Percentiles rank a stretch among this genome's conserved stretches.
phyloP scores from a whole-genome alignment of 192 early-diverging fungal genomes.

The Ambispora gerdemannii region DNA sequence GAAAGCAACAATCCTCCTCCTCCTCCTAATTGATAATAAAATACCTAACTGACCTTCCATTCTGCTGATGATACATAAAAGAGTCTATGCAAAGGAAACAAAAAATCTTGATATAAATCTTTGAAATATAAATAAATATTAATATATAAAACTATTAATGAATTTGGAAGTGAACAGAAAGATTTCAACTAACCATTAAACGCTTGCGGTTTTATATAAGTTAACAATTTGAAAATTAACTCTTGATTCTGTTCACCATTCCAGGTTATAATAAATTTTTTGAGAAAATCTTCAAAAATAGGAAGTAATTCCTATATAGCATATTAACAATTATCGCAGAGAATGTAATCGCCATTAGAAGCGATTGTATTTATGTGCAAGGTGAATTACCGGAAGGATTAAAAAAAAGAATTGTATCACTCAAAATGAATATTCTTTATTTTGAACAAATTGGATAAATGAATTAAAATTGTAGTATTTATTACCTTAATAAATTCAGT shows the following conservation, averaged over 20 bases:
- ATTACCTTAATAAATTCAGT: conserved; percentile 47
- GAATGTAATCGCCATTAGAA: no score
- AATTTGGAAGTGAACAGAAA: neutral
- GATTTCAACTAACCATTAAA: conserved; percentile 43
- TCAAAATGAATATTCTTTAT: no score
- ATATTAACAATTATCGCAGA: no score
- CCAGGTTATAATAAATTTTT: conserved; percentile 43
- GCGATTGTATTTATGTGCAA: no score
- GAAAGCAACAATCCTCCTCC: no score
- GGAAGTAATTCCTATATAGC: conserved; percentile 48
- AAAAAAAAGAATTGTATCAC: no score
- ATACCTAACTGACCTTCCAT: conserved; percentile 46
- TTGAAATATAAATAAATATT: neutral
- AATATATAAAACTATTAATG: conserved; percentile 2
- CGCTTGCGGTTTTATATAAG: conserved; percentile 40
- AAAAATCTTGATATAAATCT: conserved; percentile 40
- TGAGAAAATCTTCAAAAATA: conserved; percentile 48
- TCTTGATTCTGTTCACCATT: conserved; percentile 46
- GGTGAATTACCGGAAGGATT: no score
- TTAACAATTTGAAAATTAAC: conserved; percentile 47
- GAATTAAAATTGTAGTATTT: neutral
- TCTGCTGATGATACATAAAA: conserved; percentile 37
- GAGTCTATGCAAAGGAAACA: conserved; percentile 42
- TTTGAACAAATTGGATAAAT: no score
- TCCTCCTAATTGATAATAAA: no score